Base-by-base conservation (phyloP, 1,284 basidiomycete species). In the Lentinula novae-zelandiae region DNA sequence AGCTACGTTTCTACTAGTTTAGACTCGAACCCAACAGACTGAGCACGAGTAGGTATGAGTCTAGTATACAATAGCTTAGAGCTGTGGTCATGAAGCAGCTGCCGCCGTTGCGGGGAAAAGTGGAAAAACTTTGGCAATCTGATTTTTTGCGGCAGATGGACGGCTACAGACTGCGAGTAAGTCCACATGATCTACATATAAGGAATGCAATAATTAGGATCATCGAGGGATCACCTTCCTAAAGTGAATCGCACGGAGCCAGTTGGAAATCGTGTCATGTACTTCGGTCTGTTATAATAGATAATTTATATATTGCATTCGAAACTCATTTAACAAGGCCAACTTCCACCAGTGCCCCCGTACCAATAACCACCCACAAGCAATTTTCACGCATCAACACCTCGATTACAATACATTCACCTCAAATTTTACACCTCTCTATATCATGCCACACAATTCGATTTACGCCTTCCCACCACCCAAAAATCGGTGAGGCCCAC, bases 251-350 rank as follows among this genome's bases (percentile, higher is more conserved):
- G 22, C 44, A 46, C 44, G 9, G 9, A 44, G 40, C 40, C 44
- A 27, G 17, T 20, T 46, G 44, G 20, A 20, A 10, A 46, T 46
- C 44, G 44, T 22, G 2, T 22, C 22, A 22, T 22, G 22, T 44
- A 38, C 39, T 31, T 55, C 44, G 48, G 22, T 27, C 42, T 34
- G 42, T 22, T 22, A 54, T 42, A 31, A 63, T 63, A 63, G 55
- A 63, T 60, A 58, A 60, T 9, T 58, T 60, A 60, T 58, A 39
- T 59, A 62, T 63, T 63, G 62, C 46, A 57, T 53, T 53, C 27
- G 20, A 50, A 17, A 34, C 15, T 63, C 60, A 53, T 53, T 58
- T 53, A 60, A 62, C 61, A 57, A 63, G 40, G 20, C 33, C 49
- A 58, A 49, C 46, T 22, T 34, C 38, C 34, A 31, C 27, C 53